These are phyloP conservation scores for Prunus davidiana DNA, from an alignment of 306 rosid species.

Conservation along the genomic window DNA sequence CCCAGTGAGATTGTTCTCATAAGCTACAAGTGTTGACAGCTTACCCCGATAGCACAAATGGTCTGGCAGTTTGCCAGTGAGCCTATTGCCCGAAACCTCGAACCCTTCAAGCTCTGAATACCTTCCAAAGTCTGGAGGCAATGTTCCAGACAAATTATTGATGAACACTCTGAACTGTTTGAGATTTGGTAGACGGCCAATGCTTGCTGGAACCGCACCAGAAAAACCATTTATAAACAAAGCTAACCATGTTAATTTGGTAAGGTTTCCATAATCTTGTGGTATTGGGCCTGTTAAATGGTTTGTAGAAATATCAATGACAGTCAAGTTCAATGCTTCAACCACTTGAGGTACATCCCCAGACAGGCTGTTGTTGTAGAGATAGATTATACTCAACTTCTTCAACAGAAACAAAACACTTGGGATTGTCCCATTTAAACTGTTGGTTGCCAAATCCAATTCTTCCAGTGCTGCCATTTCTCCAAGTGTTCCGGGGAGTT, in stretches of 20 bases:
- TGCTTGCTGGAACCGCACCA: constrained; percentile 52
- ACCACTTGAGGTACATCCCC: constrained; percentile 55
- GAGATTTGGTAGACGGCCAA: constrained; percentile 54
- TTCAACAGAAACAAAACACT: constrained; percentile 38
- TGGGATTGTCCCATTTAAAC: constrained; percentile 52
- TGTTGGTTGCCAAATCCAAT: constrained; percentile 37
- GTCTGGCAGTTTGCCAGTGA: constrained; percentile 54
- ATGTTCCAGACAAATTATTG: constrained; percentile 53
- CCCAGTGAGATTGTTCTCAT: constrained; percentile 48
- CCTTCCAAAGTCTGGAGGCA: constrained; percentile 61
- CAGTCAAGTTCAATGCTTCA: constrained; percentile 36
- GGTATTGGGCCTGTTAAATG: constrained; percentile 48
- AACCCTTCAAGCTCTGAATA: constrained; percentile 36
- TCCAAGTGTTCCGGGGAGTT: constrained; percentile 54
- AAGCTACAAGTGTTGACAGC: constrained; percentile 35
- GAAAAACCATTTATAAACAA: constrained; percentile 41
- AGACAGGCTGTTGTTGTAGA: constrained; percentile 38
- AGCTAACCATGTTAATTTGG: constrained; percentile 25
- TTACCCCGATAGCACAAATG: constrained; percentile 43
- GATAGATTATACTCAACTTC: constrained; percentile 40
- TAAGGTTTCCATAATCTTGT: constrained; percentile 54
- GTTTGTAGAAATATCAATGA: constrained; percentile 47
- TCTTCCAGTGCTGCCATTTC: constrained; percentile 48
- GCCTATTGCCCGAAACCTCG: constrained; percentile 32
- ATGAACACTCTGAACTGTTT: constrained; percentile 25